Evolutionary conservation across 495 filamentous ascomycete species (phyloP).

Genomic region (Bombardia bombarda): DNA sequence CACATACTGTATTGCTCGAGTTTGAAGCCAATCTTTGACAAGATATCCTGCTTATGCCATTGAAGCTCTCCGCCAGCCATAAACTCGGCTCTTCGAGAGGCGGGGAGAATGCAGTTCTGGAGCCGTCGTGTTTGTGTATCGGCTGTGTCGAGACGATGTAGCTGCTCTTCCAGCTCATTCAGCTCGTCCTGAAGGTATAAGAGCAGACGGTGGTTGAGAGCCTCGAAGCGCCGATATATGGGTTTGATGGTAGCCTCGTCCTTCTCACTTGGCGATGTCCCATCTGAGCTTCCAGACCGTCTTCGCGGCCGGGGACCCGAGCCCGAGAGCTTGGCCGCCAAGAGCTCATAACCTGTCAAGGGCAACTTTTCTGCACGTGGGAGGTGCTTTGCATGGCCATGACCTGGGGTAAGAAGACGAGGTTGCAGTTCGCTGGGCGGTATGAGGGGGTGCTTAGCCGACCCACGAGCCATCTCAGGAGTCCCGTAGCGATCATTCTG

Average conservation of each 20-base stretch:
- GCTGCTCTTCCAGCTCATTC: constrained; percentile 66
- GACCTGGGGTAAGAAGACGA: constrained; percentile 18
- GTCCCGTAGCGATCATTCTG: constrained; percentile 19
- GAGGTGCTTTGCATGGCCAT: constrained; percentile 18
- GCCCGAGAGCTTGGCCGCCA: constrained; percentile 52
- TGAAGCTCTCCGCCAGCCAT: constrained; percentile 62
- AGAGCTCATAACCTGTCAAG: constrained; percentile 56
- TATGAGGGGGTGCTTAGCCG: constrained; percentile 18
- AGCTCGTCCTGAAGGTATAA: constrained; percentile 85
- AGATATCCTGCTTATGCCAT: constrained; percentile 60
- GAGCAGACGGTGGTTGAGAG: constrained; percentile 75
- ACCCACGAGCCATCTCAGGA: constrained; percentile 24
- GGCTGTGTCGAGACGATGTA: constrained; percentile 61
- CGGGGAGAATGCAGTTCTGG: constrained; percentile 46
- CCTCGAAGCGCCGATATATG: constrained; percentile 79
- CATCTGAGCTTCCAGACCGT: not conserved
- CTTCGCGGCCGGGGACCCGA: constrained; percentile 4
- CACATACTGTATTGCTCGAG: constrained; percentile 75
- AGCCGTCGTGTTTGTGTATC: constrained; percentile 58
- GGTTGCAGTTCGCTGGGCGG: constrained; percentile 22
- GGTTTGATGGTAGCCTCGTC: constrained; percentile 43
- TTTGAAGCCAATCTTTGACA: constrained; percentile 66
- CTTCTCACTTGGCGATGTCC: constrained; percentile 6
- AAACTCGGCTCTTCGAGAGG: constrained; percentile 60
- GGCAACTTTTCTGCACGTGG: constrained; percentile 30